phyloP scores from a whole-genome alignment of 352 stramenopile genomes.

The Globisporangium paddicum region DNA sequence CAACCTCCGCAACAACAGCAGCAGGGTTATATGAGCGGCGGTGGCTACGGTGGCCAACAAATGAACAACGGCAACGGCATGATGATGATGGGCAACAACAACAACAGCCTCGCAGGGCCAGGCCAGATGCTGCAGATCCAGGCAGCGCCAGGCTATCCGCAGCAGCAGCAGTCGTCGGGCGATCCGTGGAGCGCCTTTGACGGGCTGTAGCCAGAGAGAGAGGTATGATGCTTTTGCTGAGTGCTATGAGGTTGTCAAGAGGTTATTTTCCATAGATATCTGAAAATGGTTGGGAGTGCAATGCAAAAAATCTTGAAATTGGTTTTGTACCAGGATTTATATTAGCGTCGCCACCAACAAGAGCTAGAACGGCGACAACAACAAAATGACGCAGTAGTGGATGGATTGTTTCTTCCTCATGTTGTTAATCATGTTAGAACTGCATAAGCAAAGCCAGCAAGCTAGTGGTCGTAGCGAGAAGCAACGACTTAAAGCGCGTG shows the following conservation, averaged over 20 bases:
- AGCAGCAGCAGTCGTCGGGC: conserved; percentile 25
- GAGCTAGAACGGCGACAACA: not conserved
- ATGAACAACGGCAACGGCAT: conserved; percentile 13
- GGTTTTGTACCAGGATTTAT: not conserved
- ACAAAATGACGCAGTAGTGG: not conserved
- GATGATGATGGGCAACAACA: conserved; percentile 20
- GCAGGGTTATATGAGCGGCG: conserved; percentile 38
- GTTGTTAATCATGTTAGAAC: conserved; percentile 9
- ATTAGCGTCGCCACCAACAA: not conserved
- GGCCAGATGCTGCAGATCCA: conserved; percentile 74
- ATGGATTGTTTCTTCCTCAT: conserved; percentile 9
- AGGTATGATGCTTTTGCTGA: not conserved
- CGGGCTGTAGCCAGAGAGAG: conserved; percentile 49
- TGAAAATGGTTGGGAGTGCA: not conserved
- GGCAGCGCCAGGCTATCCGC: conserved; percentile 36
- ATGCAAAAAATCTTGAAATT: not conserved
- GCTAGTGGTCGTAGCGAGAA: conserved; percentile 16
- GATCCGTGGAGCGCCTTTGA: conserved; percentile 84
- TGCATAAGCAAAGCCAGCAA: conserved; percentile 10
- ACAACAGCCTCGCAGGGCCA: conserved; percentile 43
- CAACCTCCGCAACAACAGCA: conserved; percentile 25
- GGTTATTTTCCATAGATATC: conserved; percentile 1
- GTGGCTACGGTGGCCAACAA: conserved; percentile 26
- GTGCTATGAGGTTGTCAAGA: not conserved
- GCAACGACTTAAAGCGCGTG: conserved; percentile 67